Base-by-base conservation (phyloP, 257 asterid genomes). In the Gentiana straminea region DNA sequence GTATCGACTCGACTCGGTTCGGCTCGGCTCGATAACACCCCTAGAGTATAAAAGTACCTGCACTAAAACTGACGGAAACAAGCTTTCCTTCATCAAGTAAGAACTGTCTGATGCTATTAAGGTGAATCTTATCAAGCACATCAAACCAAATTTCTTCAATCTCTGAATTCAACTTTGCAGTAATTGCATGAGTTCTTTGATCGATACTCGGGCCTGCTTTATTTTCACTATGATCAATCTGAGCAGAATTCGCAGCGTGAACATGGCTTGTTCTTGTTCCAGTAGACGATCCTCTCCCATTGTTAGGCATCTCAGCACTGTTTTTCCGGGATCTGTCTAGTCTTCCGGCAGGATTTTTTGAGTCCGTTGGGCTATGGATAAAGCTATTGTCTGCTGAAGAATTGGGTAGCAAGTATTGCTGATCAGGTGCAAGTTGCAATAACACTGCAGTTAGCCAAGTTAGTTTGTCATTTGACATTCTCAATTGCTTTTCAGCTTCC, bases 401-500 rank as follows among this genome's bases (percentile, higher is more conserved):
- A 75, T 69, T 67, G 36, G 86, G 94, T 37, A 81, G 61, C 67
- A 76, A 64, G 64, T 84, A 85, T 63, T 85, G 95, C 61, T 82
- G 93, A 73, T 92, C 98, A 3, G 97, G 95, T 52, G 97, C 98
- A 68, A 92, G 86, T 70, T 92, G 98, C 70, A 92, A 72, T 58
- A 92, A 66, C 33, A 97, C 97, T 35, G 97, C 98, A 2, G 98
- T 92, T 58, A 92, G 84, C 98, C 98, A 92, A 35, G 98, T 92
- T 51, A 83, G 77, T 74, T 76, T 75, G 77, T 88, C 98, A 46
- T 72, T 84, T 6, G 98, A 84, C 59, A 81, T 73, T 74, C 98
- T 83, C 73, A 92, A 77, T 84, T 92, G 97, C 83, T 92, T 88
- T 73, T 92, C 98, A 33, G 98, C 94, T 75, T 92, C 98, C 1